Evolutionary conservation across 208 protist species (phyloP).

Genomic region (Polymyxa betae): DNA sequence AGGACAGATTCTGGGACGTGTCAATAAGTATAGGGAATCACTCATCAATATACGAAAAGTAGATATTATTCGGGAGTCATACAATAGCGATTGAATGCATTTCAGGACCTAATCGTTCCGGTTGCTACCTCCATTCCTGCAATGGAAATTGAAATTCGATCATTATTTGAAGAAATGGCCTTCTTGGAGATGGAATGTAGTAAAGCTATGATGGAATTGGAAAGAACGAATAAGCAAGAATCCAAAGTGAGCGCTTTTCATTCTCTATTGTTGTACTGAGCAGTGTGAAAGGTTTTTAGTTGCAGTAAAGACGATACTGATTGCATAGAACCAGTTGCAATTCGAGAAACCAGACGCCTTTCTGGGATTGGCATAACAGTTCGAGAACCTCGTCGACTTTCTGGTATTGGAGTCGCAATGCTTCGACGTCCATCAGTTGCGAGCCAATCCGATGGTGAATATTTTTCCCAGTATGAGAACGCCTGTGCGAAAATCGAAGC

Average conservation of each 20-base stretch:
- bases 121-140: not conserved
- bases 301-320: not conserved
- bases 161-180: conserved; percentile 19
- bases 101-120: conserved; percentile 3
- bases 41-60: not conserved
- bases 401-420: no score
- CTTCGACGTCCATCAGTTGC: no score
- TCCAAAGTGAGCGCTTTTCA: not conserved
- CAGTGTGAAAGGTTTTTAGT: no score
- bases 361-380: no score
- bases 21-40: not conserved
- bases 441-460: not conserved
- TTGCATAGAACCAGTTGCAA: no score
- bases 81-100: not conserved
- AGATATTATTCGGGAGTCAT: not conserved
- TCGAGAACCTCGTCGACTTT: no score
- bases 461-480: not conserved
- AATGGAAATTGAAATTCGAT: conserved; percentile 37
- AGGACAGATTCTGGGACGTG: not conserved
- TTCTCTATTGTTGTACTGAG: not conserved
- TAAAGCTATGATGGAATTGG: conserved; percentile 36
- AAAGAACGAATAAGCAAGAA: not conserved
- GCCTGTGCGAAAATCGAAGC: conserved; percentile 1
- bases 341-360: no score
- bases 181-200: conserved; percentile 42